A percentile compares a stretch with the other conserved stretches of the same genome.
These are phyloP conservation scores for Globisporangium parvum DNA, from an alignment of 352 stramenopile species.

Conservation along the genomic window DNA sequence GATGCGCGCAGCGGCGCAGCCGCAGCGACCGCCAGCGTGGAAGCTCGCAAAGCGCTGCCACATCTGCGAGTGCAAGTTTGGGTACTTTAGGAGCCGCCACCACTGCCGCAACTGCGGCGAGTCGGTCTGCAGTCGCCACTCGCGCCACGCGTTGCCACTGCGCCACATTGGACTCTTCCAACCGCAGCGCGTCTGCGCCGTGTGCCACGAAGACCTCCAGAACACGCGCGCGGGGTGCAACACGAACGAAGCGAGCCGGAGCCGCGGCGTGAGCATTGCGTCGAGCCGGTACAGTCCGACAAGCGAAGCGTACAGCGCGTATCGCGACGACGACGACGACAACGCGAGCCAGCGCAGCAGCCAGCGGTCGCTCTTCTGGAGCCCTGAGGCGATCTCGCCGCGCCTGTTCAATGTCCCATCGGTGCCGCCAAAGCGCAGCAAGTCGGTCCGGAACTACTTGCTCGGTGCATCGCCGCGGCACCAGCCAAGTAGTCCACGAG, in stretches of 20 bases:
- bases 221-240: constrained; percentile 13
- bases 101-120: constrained; percentile 80
- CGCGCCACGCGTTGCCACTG: constrained; percentile 47
- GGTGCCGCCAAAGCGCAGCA: constrained; percentile 6
- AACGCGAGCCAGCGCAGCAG: constrained; percentile 1
- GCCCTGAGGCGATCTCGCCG: constrained; percentile 8
- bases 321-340: background rate
- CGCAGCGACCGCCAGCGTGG: constrained; percentile 37
- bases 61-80: constrained; percentile 67
- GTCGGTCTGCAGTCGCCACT: constrained; percentile 74
- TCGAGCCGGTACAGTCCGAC: constrained; percentile 4
- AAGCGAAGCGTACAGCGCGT: background rate
- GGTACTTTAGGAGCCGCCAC: constrained; percentile 70
- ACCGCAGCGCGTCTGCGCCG: constrained; percentile 58
- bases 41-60: constrained; percentile 52
- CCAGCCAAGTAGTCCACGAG: no score
- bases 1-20: constrained; percentile 8
- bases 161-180: constrained; percentile 49
- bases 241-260: constrained; percentile 10
- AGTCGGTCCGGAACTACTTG: constrained; percentile 12
- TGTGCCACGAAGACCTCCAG: constrained; percentile 55
- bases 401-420: constrained; percentile 3
- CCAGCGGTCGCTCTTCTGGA: constrained; percentile 8
- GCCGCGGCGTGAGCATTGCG: constrained; percentile 1
- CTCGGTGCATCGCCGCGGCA: constrained; percentile 4